phyloP scores from a whole-genome alignment of 148 eudicot species.

The Heliosperma pusillum region DNA sequence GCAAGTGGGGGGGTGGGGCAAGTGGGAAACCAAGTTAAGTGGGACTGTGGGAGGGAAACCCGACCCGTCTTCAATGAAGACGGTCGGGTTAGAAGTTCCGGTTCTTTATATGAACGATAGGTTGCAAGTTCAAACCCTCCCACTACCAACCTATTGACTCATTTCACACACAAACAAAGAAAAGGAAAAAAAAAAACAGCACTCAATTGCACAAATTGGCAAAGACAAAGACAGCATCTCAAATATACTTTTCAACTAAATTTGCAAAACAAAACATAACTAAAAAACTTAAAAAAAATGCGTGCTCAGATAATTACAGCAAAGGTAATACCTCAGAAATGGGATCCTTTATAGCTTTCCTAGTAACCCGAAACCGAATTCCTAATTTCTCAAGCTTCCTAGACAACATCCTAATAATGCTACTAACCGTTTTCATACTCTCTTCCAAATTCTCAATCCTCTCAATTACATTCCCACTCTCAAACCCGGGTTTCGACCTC shows the following conservation, averaged over 20 bases:
- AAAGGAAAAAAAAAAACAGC: background rate
- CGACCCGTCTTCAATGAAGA: too few species aligned
- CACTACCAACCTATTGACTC: too few species aligned
- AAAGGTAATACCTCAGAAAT: conserved; percentile 66
- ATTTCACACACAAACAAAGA: background rate
- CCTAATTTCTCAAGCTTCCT: conserved; percentile 96
- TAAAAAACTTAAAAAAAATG: background rate
- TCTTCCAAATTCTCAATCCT: conserved; percentile 90
- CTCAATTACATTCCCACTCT: conserved; percentile 57
- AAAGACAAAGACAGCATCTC: background rate
- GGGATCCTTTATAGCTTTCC: conserved; percentile 75
- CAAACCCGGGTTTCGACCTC: conserved; percentile 30
- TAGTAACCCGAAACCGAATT: conserved; percentile 73
- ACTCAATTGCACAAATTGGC: background rate
- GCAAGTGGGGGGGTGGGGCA: too few species aligned
- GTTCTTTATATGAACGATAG: too few species aligned
- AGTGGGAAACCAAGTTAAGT: too few species aligned
- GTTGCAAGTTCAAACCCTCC: too few species aligned
- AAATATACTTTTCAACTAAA: background rate
- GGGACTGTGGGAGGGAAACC: too few species aligned
- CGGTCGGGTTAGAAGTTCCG: too few species aligned
- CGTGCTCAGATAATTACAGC: background rate
- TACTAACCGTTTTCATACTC: conserved; percentile 53
- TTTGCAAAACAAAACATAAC: background rate
- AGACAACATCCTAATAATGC: conserved; percentile 55